Conservation (phyloP, 345 rosid species). For the Brassica rapa region DNA sequence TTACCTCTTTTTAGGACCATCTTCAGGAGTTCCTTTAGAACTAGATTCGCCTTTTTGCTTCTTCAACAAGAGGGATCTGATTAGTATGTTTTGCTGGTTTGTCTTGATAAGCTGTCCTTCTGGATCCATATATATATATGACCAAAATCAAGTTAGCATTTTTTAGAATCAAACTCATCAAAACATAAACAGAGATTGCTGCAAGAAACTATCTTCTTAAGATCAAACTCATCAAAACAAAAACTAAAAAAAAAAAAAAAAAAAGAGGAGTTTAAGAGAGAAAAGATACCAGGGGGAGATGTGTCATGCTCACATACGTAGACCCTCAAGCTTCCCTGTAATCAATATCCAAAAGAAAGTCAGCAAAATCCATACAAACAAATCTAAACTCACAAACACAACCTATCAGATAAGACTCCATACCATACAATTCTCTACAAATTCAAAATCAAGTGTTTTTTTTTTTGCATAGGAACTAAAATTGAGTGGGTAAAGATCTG, state of each 20-base stretch:
- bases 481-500: too few relatives aligned
- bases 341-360: too few relatives aligned
- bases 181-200: neutral
- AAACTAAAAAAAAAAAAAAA: neutral
- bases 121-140: too few relatives aligned
- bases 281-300: conserved; percentile 59
- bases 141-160: conserved; percentile 5
- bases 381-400: neutral
- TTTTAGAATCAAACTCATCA: neutral
- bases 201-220: neutral
- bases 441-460: neutral
- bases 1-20: conserved; percentile 40
- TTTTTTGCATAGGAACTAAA: too few relatives aligned
- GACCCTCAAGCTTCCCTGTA: conserved; percentile 73
- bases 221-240: neutral
- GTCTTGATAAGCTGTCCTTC: conserved; percentile 82
- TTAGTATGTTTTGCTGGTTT: conserved; percentile 84
- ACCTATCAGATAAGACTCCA: neutral
- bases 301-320: conserved; percentile 85
- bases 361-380: too few relatives aligned
- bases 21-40: conserved; percentile 58
- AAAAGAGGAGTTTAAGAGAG: neutral
- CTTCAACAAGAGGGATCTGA: conserved; percentile 78
- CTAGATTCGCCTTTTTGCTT: conserved; percentile 66
- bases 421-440: neutral